Base-by-base conservation (phyloP, 306 rosid species). In the Gastrolobium villosum region DNA sequence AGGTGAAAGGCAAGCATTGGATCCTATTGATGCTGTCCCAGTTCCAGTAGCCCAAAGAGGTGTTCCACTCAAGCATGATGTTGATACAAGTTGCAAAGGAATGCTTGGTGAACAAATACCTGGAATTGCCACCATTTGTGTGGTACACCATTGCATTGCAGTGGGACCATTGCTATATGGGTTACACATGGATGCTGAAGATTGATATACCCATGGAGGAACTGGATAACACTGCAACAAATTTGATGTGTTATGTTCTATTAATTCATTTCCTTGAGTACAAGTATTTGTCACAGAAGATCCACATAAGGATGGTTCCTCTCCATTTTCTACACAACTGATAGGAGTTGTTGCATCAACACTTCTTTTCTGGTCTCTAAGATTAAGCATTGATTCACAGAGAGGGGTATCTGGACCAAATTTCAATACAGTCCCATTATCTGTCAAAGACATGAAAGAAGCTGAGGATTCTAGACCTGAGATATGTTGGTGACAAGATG, bases 391-490 rank as follows among this genome's bases (percentile, higher is more conserved):
- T 4, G 88, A 66, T 71, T 86, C 87, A 20, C 82, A 82, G 5
- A 91, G 80, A 65, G 87, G 88, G 60, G 75, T 79, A 53, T 87
- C 90, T 0, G 87, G 84, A 57, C 95, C 95, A 31, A 90, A 92
- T 64, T 86, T 87, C 43, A 88, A 49, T 37, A 88, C 83, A 20
- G 79, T 84, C 14, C 83, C 83, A 34, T 73, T 86, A 64, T 79
- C 85, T 14, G 44, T 6, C 41, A 85, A 70, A 72, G 87, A 46
- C 56, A 57, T 76, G 50, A 72, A 84, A 54, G 65, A 0, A 61
- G 63, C 37, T 13, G 82, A 84, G 48, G 88, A 74, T 43, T 79
- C 75, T 9, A 79, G 61, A 11, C 76, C 14, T 0, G 89, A 37
- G 6, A 80, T 30, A 30, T 79, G 72, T 3, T 76, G 87, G 49